Percentiles rank a stretch among this genome's conserved stretches.
Conservation (phyloP, 352 stramenopile species). For the Bremia lactucae region DNA sequence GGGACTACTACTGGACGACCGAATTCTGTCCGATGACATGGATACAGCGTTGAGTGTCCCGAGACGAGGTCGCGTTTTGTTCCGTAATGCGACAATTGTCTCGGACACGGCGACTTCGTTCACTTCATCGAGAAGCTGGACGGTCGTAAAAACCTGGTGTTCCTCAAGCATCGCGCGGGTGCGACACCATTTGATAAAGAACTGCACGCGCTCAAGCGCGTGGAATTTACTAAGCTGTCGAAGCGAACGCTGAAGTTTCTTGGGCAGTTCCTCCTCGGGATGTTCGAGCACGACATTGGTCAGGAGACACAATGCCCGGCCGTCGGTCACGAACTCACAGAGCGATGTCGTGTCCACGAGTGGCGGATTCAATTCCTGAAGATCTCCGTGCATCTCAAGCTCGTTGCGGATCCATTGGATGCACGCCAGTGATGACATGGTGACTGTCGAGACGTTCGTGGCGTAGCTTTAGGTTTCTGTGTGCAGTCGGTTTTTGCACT, state of each 20-base stretch:
- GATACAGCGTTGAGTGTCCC: constrained; percentile 17
- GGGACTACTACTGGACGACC: constrained; percentile 9
- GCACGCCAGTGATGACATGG: constrained; percentile 22
- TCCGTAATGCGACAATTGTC: constrained; percentile 47
- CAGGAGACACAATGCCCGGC: constrained; percentile 62
- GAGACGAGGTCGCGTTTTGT: constrained; percentile 38
- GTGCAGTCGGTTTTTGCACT: not conserved
- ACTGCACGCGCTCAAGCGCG: constrained; percentile 73
- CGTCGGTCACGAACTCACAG: constrained; percentile 66
- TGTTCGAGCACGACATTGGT: constrained; percentile 27
- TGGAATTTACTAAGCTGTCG: constrained; percentile 70
- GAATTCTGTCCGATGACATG: too few species aligned
- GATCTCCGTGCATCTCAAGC: constrained; percentile 25
- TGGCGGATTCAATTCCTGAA: constrained; percentile 21
- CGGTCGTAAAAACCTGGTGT: constrained; percentile 63
- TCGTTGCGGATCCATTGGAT: constrained; percentile 59
- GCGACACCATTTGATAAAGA: constrained; percentile 80
- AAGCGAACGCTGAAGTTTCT: constrained; percentile 60
- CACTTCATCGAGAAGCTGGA: constrained; percentile 70
- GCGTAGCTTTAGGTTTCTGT: too few species aligned
- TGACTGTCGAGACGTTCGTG: too few species aligned
- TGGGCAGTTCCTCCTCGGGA: constrained; percentile 34
- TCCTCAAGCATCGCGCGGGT: constrained; percentile 42
- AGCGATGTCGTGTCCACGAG: constrained; percentile 26
- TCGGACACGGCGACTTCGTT: constrained; percentile 53